Evolutionary conservation across 2,329 filamentous ascomycete species (phyloP), one percentile per base, ranked within the genome.

Genomic region (Colletotrichum sp.): DNA sequence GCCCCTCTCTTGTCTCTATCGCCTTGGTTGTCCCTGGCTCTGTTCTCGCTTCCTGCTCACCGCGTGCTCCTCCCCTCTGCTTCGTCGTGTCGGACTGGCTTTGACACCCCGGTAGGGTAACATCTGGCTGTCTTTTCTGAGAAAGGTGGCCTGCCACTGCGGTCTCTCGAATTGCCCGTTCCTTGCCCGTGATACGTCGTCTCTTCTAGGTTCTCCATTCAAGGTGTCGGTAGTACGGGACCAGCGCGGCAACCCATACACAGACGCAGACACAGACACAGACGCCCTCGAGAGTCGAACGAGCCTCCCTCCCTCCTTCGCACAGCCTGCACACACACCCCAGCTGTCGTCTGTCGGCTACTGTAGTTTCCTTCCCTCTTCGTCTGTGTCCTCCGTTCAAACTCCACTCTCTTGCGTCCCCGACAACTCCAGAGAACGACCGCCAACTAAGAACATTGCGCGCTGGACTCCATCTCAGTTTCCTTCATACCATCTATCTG

Each of bases 401-500:
- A 55, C 70, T 68, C 70, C 70, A 65, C 73, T 68, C 21, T 73
- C 26, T 21, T 75, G 69, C 64, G 59, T 75, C 66, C 55, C 32
- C 72, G 60, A 66, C 64, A 55, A 60, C 26, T 43, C 30, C 36
- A 28, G 74, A 65, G 65, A 67, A 69, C 60, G n/a, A 36, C 48
- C n/a, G 59, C 52, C 65, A 61, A n/a, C 32, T 71, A 30, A 48
- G 60, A 21, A 13, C 64, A 71, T 74, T 52, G 67, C 66, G 26
- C 72, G 60, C 71, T 75, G 68, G 73, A 74, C 65, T 77, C 67
- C 67, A 26, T 26, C 55, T 65, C 67, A 73, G 70, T 71, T 71
- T 71, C 73, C 63, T 77, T 71, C 74, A 77, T 74, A 69, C 69
- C 63, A 70, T 75, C 67, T 67, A 67, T 78, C 59, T 68, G 71